Percentiles rank a stretch among this genome's conserved stretches.
Conservation (phyloP, 192 early-diverging fungal species). For the Dissophora ornata region DNA sequence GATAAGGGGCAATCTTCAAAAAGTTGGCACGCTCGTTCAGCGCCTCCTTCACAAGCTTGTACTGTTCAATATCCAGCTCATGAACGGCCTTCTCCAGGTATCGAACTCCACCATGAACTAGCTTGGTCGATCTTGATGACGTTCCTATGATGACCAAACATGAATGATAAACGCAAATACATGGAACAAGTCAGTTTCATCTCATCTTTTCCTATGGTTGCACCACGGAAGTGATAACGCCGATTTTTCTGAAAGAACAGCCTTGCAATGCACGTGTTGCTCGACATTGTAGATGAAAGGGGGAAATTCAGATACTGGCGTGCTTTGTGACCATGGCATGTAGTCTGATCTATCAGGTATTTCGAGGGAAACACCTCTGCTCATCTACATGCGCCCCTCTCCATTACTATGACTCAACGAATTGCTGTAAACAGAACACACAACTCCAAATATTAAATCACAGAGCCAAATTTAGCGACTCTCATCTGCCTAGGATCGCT, state of each 20-base stretch:
- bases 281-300: slow-evolving; percentile 10
- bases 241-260: too few relatives aligned
- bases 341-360: too few relatives aligned
- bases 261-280: slow-evolving; percentile 16
- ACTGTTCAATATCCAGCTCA: slow-evolving; percentile 96
- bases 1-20: slow-evolving; percentile 95
- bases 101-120: slow-evolving; percentile 97
- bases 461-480: too few relatives aligned
- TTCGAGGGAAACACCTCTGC: too few relatives aligned
- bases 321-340: too few relatives aligned
- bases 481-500: background rate
- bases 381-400: too few relatives aligned
- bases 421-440: too few relatives aligned
- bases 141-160: slow-evolving; percentile 69
- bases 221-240: background rate
- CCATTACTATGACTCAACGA: too few relatives aligned
- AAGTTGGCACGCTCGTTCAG: slow-evolving; percentile 95
- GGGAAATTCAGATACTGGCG: too few relatives aligned
- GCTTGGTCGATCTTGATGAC: slow-evolving; percentile 91
- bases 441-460: too few relatives aligned
- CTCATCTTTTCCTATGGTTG: background rate
- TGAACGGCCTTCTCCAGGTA: slow-evolving; percentile 97
- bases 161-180: slow-evolving; percentile 2
- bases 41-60: slow-evolving; percentile 94
- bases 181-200: slow-evolving; percentile 1